These are phyloP conservation scores for Globisporangium polare DNA, from an alignment of 352 stramenopile genomes.

Conservation along the genomic window DNA sequence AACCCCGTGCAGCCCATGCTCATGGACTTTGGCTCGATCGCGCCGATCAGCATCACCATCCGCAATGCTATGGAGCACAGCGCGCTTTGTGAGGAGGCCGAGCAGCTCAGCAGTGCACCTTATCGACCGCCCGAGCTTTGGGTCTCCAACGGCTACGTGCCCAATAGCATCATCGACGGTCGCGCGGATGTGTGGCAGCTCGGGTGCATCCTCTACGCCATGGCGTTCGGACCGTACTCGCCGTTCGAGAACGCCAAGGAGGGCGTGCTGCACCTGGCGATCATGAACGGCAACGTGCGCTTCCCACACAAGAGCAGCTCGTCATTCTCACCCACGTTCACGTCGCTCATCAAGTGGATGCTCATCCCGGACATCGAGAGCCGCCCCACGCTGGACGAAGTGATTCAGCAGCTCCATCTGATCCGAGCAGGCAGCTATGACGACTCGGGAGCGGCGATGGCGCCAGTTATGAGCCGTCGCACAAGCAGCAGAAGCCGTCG, in stretches of 20 bases:
- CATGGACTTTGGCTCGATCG: slow-evolving; percentile 76
- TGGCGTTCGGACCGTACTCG: slow-evolving; percentile 87
- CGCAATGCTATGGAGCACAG: slow-evolving; percentile 36
- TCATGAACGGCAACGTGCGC: slow-evolving; percentile 64
- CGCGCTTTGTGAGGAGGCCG: slow-evolving; percentile 75
- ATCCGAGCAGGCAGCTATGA: slow-evolving; percentile 1
- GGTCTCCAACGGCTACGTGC: slow-evolving; percentile 29
- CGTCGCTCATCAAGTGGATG: slow-evolving; percentile 67
- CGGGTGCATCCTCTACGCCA: slow-evolving; percentile 88
- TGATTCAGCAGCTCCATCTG: slow-evolving; percentile 30
- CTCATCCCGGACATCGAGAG: slow-evolving; percentile 52
- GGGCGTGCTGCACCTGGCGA: slow-evolving; percentile 50
- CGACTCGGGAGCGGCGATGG: background rate
- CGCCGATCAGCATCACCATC: slow-evolving; percentile 31
- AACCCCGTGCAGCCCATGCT: slow-evolving; percentile 49
- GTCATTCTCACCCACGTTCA: slow-evolving; percentile 54
- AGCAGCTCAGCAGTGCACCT: slow-evolving; percentile 76
- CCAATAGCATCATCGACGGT: slow-evolving; percentile 38
- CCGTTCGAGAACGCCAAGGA: slow-evolving; percentile 80
- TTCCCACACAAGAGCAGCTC: slow-evolving; percentile 31
- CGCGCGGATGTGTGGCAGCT: slow-evolving; percentile 90
- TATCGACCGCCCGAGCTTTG: slow-evolving; percentile 93
- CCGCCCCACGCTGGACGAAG: slow-evolving; percentile 54
- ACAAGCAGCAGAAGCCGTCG: background rate
- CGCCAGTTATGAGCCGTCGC: background rate